Base-by-base conservation (phyloP, 176 grass and related monocot species). In the Raddia guianensis region DNA sequence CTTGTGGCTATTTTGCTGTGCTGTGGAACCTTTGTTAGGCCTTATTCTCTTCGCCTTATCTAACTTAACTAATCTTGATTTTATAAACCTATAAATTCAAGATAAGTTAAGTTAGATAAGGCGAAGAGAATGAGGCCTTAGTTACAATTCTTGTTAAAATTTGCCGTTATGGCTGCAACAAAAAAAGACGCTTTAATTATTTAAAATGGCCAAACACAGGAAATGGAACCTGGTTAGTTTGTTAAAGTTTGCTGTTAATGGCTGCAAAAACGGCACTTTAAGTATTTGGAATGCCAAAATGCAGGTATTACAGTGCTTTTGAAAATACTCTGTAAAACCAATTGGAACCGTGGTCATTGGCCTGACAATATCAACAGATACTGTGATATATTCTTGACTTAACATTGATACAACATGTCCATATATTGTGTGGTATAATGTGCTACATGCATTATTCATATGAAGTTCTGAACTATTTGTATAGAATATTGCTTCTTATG, bases 401-500 rank as follows among this genome's bases (percentile, higher is more conserved):
- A 85, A 63, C 9, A 72, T 55, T 79, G 8, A 47, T 54, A 6
- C 16, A 65, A 12, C 66, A 56, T 8, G 16, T 65, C 8, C 10
- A 9, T 65, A 11, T 12, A 14, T 18, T 54, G 20, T 71, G 57
- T 55, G 46, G 8, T 34, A 50, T 42, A 52, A 27, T 52, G 53
- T 52, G 53, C 53, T 37, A 48, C 72, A 51, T 53, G 57, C 47
- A 69, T 66, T 61, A 12, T 49, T 47, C 15, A 43, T 9, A 6
- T 68, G 52, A 51, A 33, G 9, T 48, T 9, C 9, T 68, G 52
- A 51, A 33, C 13, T 48, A 9, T 54, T 58, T 84, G 35, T 51
- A 33, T 71, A 59, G 21, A 53, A 73, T 68, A 59, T 14, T 54
- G 34, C 66, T 68, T 7, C 58, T 73, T 79, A 21, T n/a, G 68